Percentiles rank a stretch among this genome's conserved stretches.
phyloP scores from a whole-genome alignment of 352 stramenopile species.

The Phytophthora nicotianae region DNA sequence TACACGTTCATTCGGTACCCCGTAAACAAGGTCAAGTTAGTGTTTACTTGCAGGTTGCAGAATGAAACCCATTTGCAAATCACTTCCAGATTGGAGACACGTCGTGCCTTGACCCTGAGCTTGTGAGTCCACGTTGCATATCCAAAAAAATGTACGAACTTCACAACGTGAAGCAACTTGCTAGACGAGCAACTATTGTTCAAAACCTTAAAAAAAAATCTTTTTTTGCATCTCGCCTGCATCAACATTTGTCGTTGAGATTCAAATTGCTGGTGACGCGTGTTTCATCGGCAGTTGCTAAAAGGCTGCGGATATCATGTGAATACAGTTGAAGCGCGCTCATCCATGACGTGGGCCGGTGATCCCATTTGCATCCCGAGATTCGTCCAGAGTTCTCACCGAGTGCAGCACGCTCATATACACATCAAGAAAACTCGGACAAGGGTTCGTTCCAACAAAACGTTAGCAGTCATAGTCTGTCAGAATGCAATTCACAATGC shows the following conservation, averaged over 20 bases:
- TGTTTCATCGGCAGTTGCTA: too few relatives aligned
- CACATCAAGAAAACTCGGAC: conserved; percentile 3
- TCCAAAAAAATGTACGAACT: too few relatives aligned
- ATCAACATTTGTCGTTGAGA: conserved; percentile 10
- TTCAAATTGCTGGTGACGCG: too few relatives aligned
- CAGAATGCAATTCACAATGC: conserved; percentile 9
- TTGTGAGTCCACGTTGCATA: too few relatives aligned
- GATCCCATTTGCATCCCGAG: conserved; percentile 11
- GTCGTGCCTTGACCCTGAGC: too few relatives aligned
- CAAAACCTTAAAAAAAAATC: too few relatives aligned
- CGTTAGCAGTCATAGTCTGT: conserved; percentile 8
- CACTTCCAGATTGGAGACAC: background rate
- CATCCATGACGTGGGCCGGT: background rate
- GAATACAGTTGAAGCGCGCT: background rate
- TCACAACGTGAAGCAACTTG: too few relatives aligned
- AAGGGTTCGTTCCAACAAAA: conserved; percentile 2
- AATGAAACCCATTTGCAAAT: background rate
- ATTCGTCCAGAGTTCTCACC: conserved; percentile 14
- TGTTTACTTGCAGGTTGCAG: background rate
- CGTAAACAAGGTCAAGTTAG: conserved; percentile 3
- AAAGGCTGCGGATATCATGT: background rate
- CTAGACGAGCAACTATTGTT: too few relatives aligned
- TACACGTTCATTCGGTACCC: background rate
- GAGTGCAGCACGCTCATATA: background rate
- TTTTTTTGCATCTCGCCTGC: background rate